phyloP scores from a whole-genome alignment of 2,329 filamentous ascomycete species.

The Byssoonygena ceratinophila region DNA sequence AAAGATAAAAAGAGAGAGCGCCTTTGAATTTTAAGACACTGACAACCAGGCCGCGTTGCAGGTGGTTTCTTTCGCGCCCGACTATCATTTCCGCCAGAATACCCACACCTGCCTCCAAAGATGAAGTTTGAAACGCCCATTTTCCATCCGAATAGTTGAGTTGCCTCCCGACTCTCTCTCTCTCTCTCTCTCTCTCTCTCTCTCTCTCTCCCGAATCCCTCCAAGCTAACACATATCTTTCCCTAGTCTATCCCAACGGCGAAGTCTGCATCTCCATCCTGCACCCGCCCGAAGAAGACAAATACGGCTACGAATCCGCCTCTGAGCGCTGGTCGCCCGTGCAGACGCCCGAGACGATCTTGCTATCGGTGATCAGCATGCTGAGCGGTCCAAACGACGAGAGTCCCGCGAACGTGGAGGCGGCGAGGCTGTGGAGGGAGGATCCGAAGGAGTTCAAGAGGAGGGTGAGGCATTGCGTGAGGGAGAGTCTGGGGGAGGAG shows the following conservation, averaged over 20 bases:
- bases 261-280: conserved; percentile 95
- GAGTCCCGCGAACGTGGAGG: conserved; percentile 89
- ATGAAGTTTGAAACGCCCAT: conserved; percentile 78
- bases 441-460: conserved; percentile 69
- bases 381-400: conserved; percentile 90
- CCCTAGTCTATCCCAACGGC: conserved; percentile 64
- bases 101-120: conserved; percentile 77
- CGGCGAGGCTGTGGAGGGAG: conserved; percentile 76
- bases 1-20: neutral
- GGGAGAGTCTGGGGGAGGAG: conserved; percentile 70
- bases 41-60: conserved; percentile 35
- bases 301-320: conserved; percentile 84
- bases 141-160: conserved; percentile 82
- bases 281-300: conserved; percentile 87
- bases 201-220: neutral
- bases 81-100: conserved; percentile 71
- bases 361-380: conserved; percentile 85
- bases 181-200: neutral
- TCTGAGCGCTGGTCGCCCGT: conserved; percentile 90
- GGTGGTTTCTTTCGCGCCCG: conserved; percentile 86
- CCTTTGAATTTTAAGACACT: neutral
- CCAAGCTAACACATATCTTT: too few relatives aligned
- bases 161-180: conserved; percentile 15
- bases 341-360: conserved; percentile 87
- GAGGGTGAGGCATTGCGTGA: conserved; percentile 64